phyloP scores from a whole-genome alignment of 2,329 filamentous ascomycete species.

The Venturia pyrina region DNA sequence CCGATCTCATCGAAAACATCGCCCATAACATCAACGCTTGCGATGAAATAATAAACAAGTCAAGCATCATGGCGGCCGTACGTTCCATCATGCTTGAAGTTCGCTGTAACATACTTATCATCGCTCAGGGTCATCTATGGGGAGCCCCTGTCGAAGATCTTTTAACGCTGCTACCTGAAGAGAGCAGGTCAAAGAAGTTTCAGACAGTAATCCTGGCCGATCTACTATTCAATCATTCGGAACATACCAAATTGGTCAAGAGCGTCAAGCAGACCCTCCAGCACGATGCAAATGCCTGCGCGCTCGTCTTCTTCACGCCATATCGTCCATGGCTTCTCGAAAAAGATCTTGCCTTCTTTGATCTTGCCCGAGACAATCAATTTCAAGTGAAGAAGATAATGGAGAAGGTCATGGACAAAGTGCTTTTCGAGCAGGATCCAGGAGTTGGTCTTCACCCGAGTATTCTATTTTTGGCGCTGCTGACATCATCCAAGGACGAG shows the following conservation, averaged over 20 bases:
- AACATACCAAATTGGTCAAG: constrained; percentile 67
- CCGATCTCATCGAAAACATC: constrained; percentile 72
- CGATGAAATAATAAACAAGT: constrained; percentile 29
- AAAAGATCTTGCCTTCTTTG: constrained; percentile 81
- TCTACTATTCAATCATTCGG: constrained; percentile 81
- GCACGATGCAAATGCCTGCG: constrained; percentile 44
- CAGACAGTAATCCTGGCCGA: constrained; percentile 82
- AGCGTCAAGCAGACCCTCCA: constrained; percentile 61
- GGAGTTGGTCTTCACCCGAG: constrained; percentile 43
- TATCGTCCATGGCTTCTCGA: constrained; percentile 85
- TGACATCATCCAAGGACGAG: constrained; percentile 47
- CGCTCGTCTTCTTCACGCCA: constrained; percentile 87
- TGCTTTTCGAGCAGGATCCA: constrained; percentile 81
- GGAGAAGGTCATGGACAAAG: constrained; percentile 72
- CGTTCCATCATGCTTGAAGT: constrained; percentile 9
- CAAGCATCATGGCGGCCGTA: constrained; percentile 29
- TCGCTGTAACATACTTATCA: constrained; percentile 11
- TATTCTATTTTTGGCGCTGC: background rate
- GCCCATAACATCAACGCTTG: constrained; percentile 60
- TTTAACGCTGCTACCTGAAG: constrained; percentile 43
- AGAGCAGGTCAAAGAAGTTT: constrained; percentile 39
- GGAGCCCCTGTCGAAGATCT: constrained; percentile 54
- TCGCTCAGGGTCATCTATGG: constrained; percentile 67
- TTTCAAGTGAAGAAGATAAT: constrained; percentile 71
- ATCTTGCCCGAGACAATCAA: constrained; percentile 58